These are phyloP conservation scores for Dittrichia graveolens DNA, from an alignment of 129 eudicot species.

Conservation along the genomic window DNA sequence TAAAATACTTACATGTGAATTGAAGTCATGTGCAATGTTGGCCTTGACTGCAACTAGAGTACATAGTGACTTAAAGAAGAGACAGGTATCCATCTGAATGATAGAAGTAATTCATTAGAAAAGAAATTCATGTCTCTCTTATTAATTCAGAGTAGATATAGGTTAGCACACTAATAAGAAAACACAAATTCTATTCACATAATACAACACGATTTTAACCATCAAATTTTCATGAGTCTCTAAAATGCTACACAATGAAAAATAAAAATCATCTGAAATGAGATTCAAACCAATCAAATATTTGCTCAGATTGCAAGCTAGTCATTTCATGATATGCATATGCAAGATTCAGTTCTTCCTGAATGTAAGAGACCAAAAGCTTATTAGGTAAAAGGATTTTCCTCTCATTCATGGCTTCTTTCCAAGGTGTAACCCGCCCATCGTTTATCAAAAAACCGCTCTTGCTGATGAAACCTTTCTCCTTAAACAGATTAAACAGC, in stretches of 20 bases:
- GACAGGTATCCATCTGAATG: not conserved
- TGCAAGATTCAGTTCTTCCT: conserved; percentile 94
- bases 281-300: conserved; percentile 78
- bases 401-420: conserved; percentile 60
- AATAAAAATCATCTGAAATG: conserved; percentile 42
- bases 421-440: conserved; percentile 79
- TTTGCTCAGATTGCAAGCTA: conserved; percentile 68
- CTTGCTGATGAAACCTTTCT: conserved; percentile 58
- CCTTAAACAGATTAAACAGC: conserved; percentile 59
- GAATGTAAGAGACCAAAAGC: conserved; percentile 52
- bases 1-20: too few species aligned
- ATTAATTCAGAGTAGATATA: conserved; percentile 11
- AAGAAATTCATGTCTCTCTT: conserved; percentile 1
- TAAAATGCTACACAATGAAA: conserved; percentile 1
- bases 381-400: conserved; percentile 50
- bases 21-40: too few species aligned
- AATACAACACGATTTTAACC: conserved; percentile 16
- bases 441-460: conserved; percentile 75
- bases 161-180: conserved; percentile 1
- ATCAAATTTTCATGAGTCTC: conserved; percentile 2
- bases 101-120: not conserved
- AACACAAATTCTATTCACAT: conserved; percentile 1
- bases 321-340: conserved; percentile 98
- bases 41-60: too few species aligned
- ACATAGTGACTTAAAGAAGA: too few species aligned